Conservation (phyloP, 1,284 basidiomycete species). For the Entoloma clypeatum region DNA sequence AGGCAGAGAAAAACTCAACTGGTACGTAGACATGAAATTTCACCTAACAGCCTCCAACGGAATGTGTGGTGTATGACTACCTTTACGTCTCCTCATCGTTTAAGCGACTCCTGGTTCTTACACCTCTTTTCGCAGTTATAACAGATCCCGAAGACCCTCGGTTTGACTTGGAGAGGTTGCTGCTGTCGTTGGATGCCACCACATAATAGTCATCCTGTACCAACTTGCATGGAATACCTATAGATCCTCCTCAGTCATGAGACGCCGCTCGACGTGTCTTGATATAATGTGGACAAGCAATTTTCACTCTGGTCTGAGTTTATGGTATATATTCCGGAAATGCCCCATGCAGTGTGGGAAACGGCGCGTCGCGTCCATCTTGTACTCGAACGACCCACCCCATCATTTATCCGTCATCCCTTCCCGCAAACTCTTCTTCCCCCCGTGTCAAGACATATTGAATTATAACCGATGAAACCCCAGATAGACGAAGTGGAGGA, state of each 20-base stretch:
- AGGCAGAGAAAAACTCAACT: slow-evolving; percentile 42
- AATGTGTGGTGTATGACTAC: background rate
- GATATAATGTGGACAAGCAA: no score
- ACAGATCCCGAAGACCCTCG: slow-evolving; percentile 92
- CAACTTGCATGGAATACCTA: slow-evolving; percentile 9
- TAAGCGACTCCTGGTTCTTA: slow-evolving; percentile 8
- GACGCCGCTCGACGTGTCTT: no score
- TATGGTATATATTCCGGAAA: background rate
- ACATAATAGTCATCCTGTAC: slow-evolving; percentile 23
- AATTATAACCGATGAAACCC: slow-evolving; percentile 63
- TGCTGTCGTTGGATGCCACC: slow-evolving; percentile 72
- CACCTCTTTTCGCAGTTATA: slow-evolving; percentile 53
- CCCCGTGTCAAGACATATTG: background rate
- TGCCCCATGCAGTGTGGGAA: slow-evolving; percentile 28
- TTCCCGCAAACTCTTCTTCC: slow-evolving; percentile 4
- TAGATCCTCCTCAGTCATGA: no score
- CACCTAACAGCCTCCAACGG: background rate
- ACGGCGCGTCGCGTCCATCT: slow-evolving; percentile 36
- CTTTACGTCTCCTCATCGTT: no score
- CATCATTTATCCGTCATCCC: slow-evolving; percentile 9
- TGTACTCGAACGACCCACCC: slow-evolving; percentile 4
- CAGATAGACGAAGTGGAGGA: slow-evolving; percentile 76
- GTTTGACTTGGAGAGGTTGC: slow-evolving; percentile 94
- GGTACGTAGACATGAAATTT: slow-evolving; percentile 16
- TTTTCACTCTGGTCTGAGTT: background rate